Conservation (phyloP, 1,139 yeast species). For the Pichia sp. region DNA sequence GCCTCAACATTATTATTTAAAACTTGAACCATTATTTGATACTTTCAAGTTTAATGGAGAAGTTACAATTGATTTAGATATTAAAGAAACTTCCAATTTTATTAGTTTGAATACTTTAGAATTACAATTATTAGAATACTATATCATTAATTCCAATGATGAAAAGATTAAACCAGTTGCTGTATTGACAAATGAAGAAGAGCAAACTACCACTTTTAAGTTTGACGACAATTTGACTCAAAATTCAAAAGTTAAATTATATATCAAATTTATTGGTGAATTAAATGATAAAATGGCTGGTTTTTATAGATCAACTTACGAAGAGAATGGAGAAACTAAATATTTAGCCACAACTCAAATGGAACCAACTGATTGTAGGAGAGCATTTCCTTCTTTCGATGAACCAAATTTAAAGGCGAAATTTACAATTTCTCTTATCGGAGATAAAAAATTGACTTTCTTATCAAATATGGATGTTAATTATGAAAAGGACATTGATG, state of each 20-base stretch:
- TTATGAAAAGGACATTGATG: constrained; percentile 37
- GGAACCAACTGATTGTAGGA: constrained; percentile 86
- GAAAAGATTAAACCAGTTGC: constrained; percentile 17
- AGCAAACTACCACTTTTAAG: constrained; percentile 57
- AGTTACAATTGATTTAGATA: constrained; percentile 37
- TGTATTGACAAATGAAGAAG: constrained; percentile 32
- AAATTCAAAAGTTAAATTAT: constrained; percentile 27
- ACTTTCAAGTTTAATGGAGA: constrained; percentile 37
- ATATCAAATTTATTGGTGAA: constrained; percentile 41
- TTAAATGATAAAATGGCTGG: constrained; percentile 76
- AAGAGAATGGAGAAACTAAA: constrained; percentile 55
- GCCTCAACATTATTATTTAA: constrained; percentile 43
- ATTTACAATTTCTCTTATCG: constrained; percentile 59
- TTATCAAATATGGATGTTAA: constrained; percentile 75
- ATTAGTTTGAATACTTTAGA: constrained; percentile 39
- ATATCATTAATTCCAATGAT: constrained; percentile 15
- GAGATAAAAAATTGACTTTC: constrained; percentile 58
- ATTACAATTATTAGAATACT: constrained; percentile 27
- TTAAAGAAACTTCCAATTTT: constrained; percentile 34
- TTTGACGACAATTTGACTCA: constrained; percentile 43
- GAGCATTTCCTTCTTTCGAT: constrained; percentile 88
- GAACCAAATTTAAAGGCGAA: constrained; percentile 83
- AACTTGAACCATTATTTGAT: constrained; percentile 29
- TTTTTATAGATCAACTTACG: constrained; percentile 78
- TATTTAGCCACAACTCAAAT: constrained; percentile 81